Evolutionary conservation across 805 yeast genomes (phyloP).

Genomic region (Starmerella cellae): DNA sequence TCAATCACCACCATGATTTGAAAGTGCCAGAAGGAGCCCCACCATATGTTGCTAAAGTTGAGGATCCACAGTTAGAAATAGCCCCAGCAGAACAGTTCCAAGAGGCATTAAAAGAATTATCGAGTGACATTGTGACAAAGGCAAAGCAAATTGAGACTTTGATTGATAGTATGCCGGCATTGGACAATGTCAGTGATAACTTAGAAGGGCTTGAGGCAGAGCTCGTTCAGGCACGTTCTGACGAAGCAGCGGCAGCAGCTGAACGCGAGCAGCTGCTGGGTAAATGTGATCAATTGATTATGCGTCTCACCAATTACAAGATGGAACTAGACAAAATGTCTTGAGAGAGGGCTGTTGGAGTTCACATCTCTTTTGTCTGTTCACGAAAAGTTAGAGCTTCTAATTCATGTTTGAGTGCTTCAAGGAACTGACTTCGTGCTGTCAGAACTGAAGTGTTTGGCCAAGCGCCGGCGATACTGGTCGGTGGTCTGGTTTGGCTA

Average conservation of each 20-base stretch:
- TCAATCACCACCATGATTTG: slow-evolving; percentile 62
- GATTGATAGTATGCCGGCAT: slow-evolving; percentile 84
- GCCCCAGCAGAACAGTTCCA: slow-evolving; percentile 22
- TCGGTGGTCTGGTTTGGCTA: slow-evolving; percentile 29
- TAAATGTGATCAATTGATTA: slow-evolving; percentile 54
- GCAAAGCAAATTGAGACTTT: slow-evolving; percentile 75
- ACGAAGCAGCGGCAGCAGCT: slow-evolving; percentile 42
- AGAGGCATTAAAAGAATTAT: slow-evolving; percentile 53
- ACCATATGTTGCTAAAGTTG: slow-evolving; percentile 33
- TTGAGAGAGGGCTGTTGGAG: neutral
- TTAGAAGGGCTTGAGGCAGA: slow-evolving; percentile 53
- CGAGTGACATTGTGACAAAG: slow-evolving; percentile 73
- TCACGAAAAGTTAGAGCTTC: neutral
- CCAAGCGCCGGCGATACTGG: slow-evolving; percentile 36
- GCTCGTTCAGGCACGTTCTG: slow-evolving; percentile 44
- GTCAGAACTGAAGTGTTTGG: slow-evolving; percentile 33
- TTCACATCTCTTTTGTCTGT: neutral
- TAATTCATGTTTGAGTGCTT: slow-evolving; percentile 23
- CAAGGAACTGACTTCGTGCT: slow-evolving; percentile 31
- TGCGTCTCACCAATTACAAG: slow-evolving; percentile 42
- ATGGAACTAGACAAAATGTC: slow-evolving; percentile 22
- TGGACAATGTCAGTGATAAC: slow-evolving; percentile 65
- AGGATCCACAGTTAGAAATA: slow-evolving; percentile 39
- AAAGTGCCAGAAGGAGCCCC: slow-evolving; percentile 35
- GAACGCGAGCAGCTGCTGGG: slow-evolving; percentile 51